Evolutionary conservation across 73 alveolate species (phyloP), one percentile per base, ranked within the genome.

Genomic region (Diophrys appendiculata): DNA sequence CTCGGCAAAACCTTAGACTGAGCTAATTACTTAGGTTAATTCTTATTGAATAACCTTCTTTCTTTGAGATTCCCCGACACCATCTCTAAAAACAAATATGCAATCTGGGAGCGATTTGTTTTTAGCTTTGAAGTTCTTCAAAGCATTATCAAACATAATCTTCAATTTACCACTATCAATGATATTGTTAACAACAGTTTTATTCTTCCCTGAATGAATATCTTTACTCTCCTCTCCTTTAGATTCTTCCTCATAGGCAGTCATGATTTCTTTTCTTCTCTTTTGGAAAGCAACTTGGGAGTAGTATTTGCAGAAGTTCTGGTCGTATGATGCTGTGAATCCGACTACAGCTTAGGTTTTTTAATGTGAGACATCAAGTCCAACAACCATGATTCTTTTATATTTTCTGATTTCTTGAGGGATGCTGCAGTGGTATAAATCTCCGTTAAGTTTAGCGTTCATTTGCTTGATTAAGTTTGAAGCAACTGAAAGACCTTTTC

Each of bases 341-440:
- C 81, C 87, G 13, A 69, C 55, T 29, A 77, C 52, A 5, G 79
- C 26, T 65, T 25, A 2, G n/a, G 68, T 68, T n/a, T 79, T 77
- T 22, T 68, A 79, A 77, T 77, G 87, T n/a, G 27, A 68, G 25
- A 77, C 87, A 34, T 77, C 87, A 5, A 77, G 28, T 27, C 87
- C 87, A 25, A 65, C 68, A 2, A 77, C 81, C 87, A 77, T 77
- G 13, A 82, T 77, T 18, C 18, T 43, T 43, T 43, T 43, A 26
- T 30, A 18, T 18, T 69, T 69, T 68, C 27, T 69, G 14, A 60
- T 25, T 60, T 14, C 26, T 3, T 60, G 31, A 13, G 26, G 71
- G 30, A 60, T 23, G 3, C 30, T 60, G 71, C 26, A 14, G 30
- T 60, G 26, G 29, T 23, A 60, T n/a, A 25, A 3, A 29, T 60